Conservation (phyloP, 208 protist species). For the Acanthamoeba triangularis region DNA sequence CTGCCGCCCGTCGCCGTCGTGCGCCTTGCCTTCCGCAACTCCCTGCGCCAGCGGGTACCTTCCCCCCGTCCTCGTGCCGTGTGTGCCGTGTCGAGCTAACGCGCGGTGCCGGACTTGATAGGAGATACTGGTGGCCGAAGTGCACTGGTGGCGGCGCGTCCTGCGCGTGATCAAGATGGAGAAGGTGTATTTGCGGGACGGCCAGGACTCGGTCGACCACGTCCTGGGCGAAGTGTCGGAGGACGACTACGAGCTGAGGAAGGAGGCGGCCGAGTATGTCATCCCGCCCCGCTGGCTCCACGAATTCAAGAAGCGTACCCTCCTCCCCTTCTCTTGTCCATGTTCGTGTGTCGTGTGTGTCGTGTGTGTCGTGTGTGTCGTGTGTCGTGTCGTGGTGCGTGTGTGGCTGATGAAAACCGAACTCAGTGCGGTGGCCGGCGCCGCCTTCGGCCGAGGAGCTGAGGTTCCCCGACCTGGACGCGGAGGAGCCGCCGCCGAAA, state of each 20-base stretch:
- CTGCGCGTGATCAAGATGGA: background rate
- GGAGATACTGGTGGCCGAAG: background rate
- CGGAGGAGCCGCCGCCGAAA: background rate
- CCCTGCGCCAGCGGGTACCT: background rate
- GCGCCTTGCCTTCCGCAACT: background rate
- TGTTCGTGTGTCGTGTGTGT: background rate
- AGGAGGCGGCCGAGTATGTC: background rate
- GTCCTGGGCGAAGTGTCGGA: background rate
- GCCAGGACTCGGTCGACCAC: background rate
- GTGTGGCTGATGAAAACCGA: background rate
- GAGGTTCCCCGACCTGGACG: background rate
- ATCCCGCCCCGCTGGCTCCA: constrained; percentile 16
- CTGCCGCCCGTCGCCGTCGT: constrained; percentile 32
- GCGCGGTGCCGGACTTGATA: background rate
- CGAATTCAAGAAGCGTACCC: background rate
- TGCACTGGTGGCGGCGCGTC: constrained; percentile 7
- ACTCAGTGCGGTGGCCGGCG: background rate
- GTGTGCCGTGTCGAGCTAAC: background rate
- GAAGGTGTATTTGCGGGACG: background rate
- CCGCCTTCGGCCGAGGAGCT: background rate
- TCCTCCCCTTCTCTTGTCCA: background rate
- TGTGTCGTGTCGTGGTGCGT: background rate
- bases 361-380: background rate
- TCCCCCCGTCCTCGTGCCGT: background rate
- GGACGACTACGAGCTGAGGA: background rate